A percentile compares a stretch with the other conserved stretches of the same genome.
These are phyloP conservation scores for Acacia concinna DNA, from an alignment of 331 rosid species.

Conservation along the genomic window DNA sequence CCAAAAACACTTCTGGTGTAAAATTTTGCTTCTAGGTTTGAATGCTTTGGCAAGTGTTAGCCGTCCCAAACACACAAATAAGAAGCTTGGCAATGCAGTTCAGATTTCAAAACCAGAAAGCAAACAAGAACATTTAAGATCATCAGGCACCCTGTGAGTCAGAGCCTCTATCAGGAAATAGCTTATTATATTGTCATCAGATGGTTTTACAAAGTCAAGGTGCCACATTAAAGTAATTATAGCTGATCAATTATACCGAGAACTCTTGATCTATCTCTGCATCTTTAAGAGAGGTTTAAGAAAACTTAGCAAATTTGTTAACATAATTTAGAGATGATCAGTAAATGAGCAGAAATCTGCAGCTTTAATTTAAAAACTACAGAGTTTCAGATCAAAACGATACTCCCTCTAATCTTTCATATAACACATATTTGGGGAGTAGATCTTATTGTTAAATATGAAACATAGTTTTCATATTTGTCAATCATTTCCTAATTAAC, in stretches of 20 bases:
- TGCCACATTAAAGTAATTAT: constrained; percentile 6
- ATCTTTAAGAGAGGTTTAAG: not conserved
- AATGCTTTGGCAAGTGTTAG: not conserved
- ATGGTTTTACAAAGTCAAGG: not conserved
- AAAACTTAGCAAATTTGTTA: not conserved
- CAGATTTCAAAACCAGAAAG: not conserved
- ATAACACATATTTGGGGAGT: too few species aligned
- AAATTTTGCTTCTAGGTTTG: not conserved
- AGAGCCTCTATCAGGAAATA: not conserved
- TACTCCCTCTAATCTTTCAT: too few species aligned
- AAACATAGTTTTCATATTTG: too few species aligned
- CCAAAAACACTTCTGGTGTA: not conserved
- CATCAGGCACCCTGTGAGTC: not conserved
- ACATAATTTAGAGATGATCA: not conserved
- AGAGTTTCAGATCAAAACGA: not conserved
- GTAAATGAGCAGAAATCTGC: constrained; percentile 8
- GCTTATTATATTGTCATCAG: not conserved
- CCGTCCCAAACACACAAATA: not conserved
- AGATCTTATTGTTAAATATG: too few species aligned
- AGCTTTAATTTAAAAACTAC: not conserved
- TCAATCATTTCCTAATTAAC: too few species aligned
- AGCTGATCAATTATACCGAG: not conserved
- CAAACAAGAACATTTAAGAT: constrained; percentile 1
- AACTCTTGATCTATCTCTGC: not conserved
- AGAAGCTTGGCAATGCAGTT: constrained; percentile 9